A percentile compares a stretch with the other conserved stretches of the same genome.
These are phyloP conservation scores for Starmerella apis DNA, from an alignment of 805 yeast genomes.

Conservation along the genomic window DNA sequence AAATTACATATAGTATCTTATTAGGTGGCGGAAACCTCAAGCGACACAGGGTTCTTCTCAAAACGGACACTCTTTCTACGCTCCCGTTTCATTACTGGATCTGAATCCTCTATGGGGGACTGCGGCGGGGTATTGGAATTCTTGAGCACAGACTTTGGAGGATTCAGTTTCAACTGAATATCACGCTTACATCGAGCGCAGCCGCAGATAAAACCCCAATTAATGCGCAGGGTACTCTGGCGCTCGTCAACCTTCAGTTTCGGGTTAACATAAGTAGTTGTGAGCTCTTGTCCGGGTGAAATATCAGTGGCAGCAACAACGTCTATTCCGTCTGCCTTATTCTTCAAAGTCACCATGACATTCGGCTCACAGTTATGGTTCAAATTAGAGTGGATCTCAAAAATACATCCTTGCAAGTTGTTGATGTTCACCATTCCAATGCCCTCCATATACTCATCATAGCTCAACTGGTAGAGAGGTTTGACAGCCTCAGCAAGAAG, in stretches of 20 bases:
- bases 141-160: conserved; percentile 14
- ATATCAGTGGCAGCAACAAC: conserved; percentile 52
- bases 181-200: conserved; percentile 53
- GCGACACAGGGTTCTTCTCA: conserved; percentile 20
- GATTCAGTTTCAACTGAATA: background rate
- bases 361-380: conserved; percentile 73
- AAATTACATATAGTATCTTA: too few relatives aligned
- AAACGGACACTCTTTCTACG: conserved; percentile 26
- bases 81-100: conserved; percentile 1
- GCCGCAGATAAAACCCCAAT: conserved; percentile 69
- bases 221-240: conserved; percentile 52
- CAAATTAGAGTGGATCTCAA: conserved; percentile 53
- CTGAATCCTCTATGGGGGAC: background rate
- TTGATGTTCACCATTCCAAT: conserved; percentile 69
- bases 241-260: conserved; percentile 51
- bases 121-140: conserved; percentile 1
- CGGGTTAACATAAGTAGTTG: conserved; percentile 62
- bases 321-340: conserved; percentile 46
- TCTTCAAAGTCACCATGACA: conserved; percentile 37
- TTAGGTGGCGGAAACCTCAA: conserved; percentile 6
- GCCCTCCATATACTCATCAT: conserved; percentile 48
- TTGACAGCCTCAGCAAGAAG: conserved; percentile 42
- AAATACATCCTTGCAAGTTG: conserved; percentile 55
- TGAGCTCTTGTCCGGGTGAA: conserved; percentile 53
- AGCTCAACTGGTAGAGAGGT: conserved; percentile 31